Base-by-base conservation (phyloP, 306 rosid genomes). In the Senna tora region DNA sequence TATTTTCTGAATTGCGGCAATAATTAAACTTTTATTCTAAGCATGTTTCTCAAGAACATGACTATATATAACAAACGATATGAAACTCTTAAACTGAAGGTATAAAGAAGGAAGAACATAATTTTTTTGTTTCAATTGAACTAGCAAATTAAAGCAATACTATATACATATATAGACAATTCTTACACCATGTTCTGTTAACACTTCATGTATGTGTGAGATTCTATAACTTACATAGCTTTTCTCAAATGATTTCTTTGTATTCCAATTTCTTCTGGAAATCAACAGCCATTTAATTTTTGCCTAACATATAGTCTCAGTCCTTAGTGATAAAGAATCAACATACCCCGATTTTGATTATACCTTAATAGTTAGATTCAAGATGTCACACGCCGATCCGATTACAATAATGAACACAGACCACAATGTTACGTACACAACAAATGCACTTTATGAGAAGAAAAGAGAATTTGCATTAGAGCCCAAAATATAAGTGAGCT, bases 321-420 rank as follows among this genome's bases (percentile, higher is more conserved):
- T 75, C 49, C 75, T 46, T 57, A 3, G 69, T 70, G 11, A 65
- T 59, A 33, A 81, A 75, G 60, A 71, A 81, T 25, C 75, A 76
- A 1, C 66, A 59, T 61, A n/a, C n/a, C n/a, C n/a, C n/a, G n/a
- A n/a, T n/a, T n/a, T n/a, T n/a, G n/a, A n/a, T n/a, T n/a, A n/a
- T n/a, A n/a, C n/a, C n/a, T n/a, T n/a, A n/a, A n/a, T n/a, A n/a
- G n/a, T n/a, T n/a, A n/a, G n/a, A n/a, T n/a, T n/a, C n/a, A n/a
- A n/a, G n/a, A n/a, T n/a, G n/a, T n/a, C n/a, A n/a, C n/a, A n/a
- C n/a, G n/a, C n/a, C n/a, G n/a, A n/a, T n/a, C n/a, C n/a, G n/a
- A n/a, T n/a, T n/a, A n/a, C n/a, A n/a, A n/a, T n/a, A n/a, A n/a
- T n/a, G n/a, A n/a, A n/a, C n/a, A n/a, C n/a, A n/a, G n/a, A n/a